phyloP scores from a whole-genome alignment of 805 yeast genomes.

The Lipomyces orientalis region DNA sequence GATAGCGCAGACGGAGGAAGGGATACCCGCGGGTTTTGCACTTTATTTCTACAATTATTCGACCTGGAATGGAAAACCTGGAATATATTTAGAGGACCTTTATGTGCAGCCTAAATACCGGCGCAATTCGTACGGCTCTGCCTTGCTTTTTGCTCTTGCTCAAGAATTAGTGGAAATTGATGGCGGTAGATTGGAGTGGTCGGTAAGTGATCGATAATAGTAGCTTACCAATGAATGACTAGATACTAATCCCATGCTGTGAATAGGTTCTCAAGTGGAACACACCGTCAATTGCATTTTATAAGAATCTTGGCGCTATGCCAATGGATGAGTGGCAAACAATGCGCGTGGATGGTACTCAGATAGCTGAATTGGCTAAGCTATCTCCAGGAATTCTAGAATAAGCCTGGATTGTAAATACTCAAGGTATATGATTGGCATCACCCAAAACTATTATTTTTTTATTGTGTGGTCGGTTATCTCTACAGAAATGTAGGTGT shows the following conservation, averaged over 20 bases:
- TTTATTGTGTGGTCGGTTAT: background rate
- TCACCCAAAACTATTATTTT: background rate
- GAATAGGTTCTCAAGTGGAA: conserved; percentile 37
- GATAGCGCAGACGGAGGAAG: conserved; percentile 35
- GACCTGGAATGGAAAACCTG: conserved; percentile 39
- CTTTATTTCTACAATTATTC: conserved; percentile 38
- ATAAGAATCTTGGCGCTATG: conserved; percentile 33
- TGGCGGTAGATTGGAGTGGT: conserved; percentile 38
- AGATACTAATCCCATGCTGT: background rate
- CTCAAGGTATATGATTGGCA: background rate
- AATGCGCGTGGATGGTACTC: conserved; percentile 37
- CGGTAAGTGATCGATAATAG: conserved; percentile 16
- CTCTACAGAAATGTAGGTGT: background rate
- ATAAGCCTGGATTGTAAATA: background rate
- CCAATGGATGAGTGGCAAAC: conserved; percentile 34
- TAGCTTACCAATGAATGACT: background rate
- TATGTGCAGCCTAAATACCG: conserved; percentile 36
- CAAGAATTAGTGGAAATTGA: conserved; percentile 31
- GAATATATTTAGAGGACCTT: conserved; percentile 37
- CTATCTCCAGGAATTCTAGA: conserved; percentile 18
- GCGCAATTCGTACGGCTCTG: conserved; percentile 28
- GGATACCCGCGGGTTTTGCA: conserved; percentile 44
- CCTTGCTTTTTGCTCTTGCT: conserved; percentile 34
- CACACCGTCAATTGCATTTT: conserved; percentile 34
- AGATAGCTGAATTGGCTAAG: conserved; percentile 24